Base-by-base conservation (phyloP, 2,329 filamentous ascomycete species). In the Cucurbitaria berberidis region DNA sequence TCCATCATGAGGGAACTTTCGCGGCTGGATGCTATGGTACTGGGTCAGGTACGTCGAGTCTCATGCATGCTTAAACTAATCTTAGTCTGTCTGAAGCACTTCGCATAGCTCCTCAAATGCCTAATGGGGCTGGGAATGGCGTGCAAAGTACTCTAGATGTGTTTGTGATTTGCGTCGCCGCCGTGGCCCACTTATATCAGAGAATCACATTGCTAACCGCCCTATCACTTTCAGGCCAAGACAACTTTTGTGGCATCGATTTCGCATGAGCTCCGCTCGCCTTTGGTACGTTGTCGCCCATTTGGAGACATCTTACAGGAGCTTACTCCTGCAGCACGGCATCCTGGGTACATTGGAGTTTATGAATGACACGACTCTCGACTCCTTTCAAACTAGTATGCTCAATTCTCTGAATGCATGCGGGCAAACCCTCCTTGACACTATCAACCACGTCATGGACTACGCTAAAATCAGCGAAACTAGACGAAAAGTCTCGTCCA, bases 1-100 rank as follows among this genome's bases (percentile, higher is more conserved):
- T 79, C 81, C 0, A 81, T 84, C 15, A 85, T 85, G 76, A 78
- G 82, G 0, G 84, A 87, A 47, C 73, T 87, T 0, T 78, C 80
- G 0, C 76, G 81, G 1, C 55, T 84, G 41, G 81, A 85, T 52
- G 82, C 81, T 0, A 69, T 80, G 30, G 79, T 79, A 26, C 62
- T 68, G 15, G 66, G 67, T 11, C 64, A 72, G 46, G 64, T 66
- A 48, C 9, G 48, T 24, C 19, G 5, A 29, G 16, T 18, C 8
- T 5, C 13, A 7, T 39, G 2, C 19, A 7, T 13, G 21, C 5
- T 16, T 15, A 39, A 9, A 22, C 10, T n/a, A 9, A 19, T 22
- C 13, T 5, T 3, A 38, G 1, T 38, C 18, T 21, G 15, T 11
- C 4, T 34, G 18, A 13, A 38, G 35, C 35, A 9, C 3, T 21